phyloP scores from a whole-genome alignment of 768 basidiomycete species.

The Austroboletus eburneus region DNA sequence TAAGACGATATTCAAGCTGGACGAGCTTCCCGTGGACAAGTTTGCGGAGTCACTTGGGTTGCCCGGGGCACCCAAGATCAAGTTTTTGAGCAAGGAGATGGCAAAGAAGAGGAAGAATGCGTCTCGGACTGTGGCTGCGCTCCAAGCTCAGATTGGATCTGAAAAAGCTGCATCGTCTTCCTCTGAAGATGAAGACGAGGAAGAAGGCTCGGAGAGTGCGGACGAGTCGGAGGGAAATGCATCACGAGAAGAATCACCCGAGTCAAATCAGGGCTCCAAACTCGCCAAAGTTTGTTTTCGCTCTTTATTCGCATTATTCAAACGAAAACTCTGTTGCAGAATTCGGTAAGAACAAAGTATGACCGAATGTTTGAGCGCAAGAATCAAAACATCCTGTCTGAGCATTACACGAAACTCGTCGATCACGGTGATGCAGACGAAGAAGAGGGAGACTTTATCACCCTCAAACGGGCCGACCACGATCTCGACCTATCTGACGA shows the following conservation, averaged over 20 bases:
- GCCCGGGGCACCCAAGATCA: slow-evolving; percentile 94
- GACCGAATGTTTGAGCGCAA: slow-evolving; percentile 97
- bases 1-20: slow-evolving; percentile 87
- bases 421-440: slow-evolving; percentile 52
- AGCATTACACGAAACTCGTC: slow-evolving; percentile 86
- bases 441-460: slow-evolving; percentile 82
- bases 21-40: slow-evolving; percentile 73
- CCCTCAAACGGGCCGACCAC: slow-evolving; percentile 89
- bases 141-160: slow-evolving; percentile 29
- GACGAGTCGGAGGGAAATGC: slow-evolving; percentile 28
- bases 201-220: slow-evolving; percentile 16
- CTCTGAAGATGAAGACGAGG: slow-evolving; percentile 17
- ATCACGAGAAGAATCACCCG: not conserved
- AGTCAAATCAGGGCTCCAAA: slow-evolving; percentile 20
- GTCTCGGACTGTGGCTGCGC: slow-evolving; percentile 41
- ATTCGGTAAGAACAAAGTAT: slow-evolving; percentile 80
- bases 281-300: slow-evolving; percentile 38
- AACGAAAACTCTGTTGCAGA: slow-evolving; percentile 19
- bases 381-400: slow-evolving; percentile 88
- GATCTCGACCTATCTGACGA: slow-evolving; percentile 57
- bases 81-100: slow-evolving; percentile 66
- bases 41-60: slow-evolving; percentile 90
- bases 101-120: slow-evolving; percentile 78
- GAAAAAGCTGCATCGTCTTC: slow-evolving; percentile 12
- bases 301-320: not conserved